phyloP scores from a whole-genome alignment of 108 stramenopile genomes.

The Phaeodactylum tricornutum region DNA sequence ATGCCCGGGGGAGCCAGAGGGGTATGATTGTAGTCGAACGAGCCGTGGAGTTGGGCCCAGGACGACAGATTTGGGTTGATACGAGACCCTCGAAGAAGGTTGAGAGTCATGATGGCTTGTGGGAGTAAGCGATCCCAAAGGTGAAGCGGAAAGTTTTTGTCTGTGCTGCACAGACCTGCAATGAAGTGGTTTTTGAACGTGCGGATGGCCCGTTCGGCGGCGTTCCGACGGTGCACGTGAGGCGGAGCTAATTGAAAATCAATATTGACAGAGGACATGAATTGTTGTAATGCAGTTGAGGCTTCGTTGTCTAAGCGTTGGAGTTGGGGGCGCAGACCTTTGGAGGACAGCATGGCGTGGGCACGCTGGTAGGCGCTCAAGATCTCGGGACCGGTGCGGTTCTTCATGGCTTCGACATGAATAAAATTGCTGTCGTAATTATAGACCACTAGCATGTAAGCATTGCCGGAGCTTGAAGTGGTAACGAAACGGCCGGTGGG shows the following conservation, averaged over 20 bases:
- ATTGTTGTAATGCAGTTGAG: conserved; percentile 4
- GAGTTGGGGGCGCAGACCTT: conserved; percentile 10
- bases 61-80: conserved; percentile 9
- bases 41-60: not conserved
- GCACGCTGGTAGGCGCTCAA: not conserved
- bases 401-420: conserved; percentile 10
- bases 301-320: conserved; percentile 21
- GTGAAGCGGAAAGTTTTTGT: conserved; percentile 20
- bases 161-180: conserved; percentile 17
- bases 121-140: conserved; percentile 22
- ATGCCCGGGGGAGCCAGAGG: conserved; percentile 36
- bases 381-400: not conserved
- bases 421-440: conserved; percentile 23
- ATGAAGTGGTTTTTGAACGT: conserved; percentile 19
- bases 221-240: conserved; percentile 10
- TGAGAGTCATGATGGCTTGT: conserved; percentile 28
- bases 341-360: not conserved
- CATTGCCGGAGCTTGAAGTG: conserved; percentile 12
- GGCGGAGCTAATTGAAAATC: conserved; percentile 24
- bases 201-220: conserved; percentile 23
- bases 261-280: conserved; percentile 1
- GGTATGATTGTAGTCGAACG: conserved; percentile 23
- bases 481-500: conserved; percentile 25
- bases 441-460: conserved; percentile 16
- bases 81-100: conserved; percentile 22